Conservation (phyloP, 1,139 yeast species). For the Blastobotrys serpentis region DNA sequence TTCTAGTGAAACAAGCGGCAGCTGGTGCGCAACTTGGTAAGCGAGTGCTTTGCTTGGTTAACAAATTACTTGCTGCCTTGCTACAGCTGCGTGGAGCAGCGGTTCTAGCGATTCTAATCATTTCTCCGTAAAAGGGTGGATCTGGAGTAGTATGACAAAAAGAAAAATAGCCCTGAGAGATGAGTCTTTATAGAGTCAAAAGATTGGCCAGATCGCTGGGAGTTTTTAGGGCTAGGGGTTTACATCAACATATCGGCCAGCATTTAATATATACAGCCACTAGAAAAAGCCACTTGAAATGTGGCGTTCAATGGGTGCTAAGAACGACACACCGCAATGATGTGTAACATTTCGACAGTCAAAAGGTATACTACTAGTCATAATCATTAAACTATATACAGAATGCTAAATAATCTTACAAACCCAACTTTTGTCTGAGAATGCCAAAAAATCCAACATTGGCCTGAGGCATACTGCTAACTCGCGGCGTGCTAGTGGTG, state of each 20-base stretch:
- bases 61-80: conserved; percentile 1
- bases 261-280: too few species aligned
- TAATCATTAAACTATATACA: conserved; percentile 7
- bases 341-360: too few species aligned
- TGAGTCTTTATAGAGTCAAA: not conserved
- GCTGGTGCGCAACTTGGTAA: conserved; percentile 5
- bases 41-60: conserved; percentile 3
- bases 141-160: not conserved
- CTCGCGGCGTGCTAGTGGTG: not conserved
- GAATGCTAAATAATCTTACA: not conserved
- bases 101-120: conserved; percentile 7
- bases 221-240: conserved; percentile 5
- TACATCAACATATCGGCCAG: not conserved
- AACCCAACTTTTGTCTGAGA: conserved; percentile 5
- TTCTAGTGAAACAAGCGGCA: conserved; percentile 7
- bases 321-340: too few species aligned
- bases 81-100: conserved; percentile 5
- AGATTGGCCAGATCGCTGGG: not conserved
- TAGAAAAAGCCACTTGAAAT: too few species aligned
- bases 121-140: not conserved
- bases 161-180: not conserved
- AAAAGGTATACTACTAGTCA: not conserved
- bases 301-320: too few species aligned
- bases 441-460: not conserved
- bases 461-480: not conserved